Evolutionary conservation across 495 filamentous ascomycete species (phyloP).

Genomic region (Letharia columbiana): DNA sequence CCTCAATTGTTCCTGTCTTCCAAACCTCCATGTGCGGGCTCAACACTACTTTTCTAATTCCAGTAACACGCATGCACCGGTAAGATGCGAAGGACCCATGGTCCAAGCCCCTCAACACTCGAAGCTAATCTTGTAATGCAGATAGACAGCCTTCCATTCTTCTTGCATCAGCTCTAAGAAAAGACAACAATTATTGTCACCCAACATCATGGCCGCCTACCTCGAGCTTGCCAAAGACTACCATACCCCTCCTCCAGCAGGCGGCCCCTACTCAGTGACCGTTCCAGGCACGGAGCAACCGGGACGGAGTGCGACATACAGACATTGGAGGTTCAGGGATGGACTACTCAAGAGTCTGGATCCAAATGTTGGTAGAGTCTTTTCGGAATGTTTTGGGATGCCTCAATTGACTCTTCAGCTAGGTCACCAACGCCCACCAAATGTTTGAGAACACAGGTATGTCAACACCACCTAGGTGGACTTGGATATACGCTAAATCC

Average conservation of each 20-base stretch:
- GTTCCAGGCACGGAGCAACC: conserved; percentile 64
- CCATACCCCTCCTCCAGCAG: conserved; percentile 36
- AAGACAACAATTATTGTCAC: neutral
- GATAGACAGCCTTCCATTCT: neutral
- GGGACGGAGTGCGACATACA: conserved; percentile 68
- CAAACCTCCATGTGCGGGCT: neutral
- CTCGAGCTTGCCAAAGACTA: conserved; percentile 39
- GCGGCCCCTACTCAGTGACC: conserved; percentile 47
- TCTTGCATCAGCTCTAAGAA: neutral
- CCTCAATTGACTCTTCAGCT: neutral
- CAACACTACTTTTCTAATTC: too few relatives aligned
- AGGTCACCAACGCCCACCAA: conserved; percentile 67
- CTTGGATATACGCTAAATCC: conserved; percentile 14
- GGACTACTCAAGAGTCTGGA: conserved; percentile 64
- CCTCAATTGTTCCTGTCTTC: neutral
- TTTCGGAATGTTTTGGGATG: neutral
- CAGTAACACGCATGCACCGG: neutral
- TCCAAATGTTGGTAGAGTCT: conserved; percentile 47
- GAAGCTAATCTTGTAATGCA: neutral
- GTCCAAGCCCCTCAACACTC: neutral
- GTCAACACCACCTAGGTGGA: conserved; percentile 13
- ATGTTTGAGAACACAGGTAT: conserved; percentile 63
- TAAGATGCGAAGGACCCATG: neutral
- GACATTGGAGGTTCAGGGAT: conserved; percentile 70
- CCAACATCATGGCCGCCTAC: conserved; percentile 23